Percentiles rank a stretch among this genome's conserved stretches.
These are phyloP conservation scores for Xylaria cubensis DNA, from an alignment of 495 filamentous ascomycete species.

Conservation along the genomic window DNA sequence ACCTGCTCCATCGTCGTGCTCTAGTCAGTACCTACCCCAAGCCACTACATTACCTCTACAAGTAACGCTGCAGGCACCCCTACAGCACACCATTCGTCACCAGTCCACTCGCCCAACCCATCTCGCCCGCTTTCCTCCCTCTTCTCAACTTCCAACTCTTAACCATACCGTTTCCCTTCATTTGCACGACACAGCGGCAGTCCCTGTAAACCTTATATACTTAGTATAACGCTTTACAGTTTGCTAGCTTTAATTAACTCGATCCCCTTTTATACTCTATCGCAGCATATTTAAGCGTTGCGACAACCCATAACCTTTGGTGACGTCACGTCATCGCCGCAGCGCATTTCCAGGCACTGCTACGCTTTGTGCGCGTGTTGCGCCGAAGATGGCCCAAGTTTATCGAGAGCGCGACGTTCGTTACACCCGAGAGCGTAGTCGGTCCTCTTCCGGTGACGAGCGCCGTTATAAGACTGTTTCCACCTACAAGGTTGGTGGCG, in stretches of 20 bases:
- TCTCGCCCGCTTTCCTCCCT: slow-evolving; percentile 11
- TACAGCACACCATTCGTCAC: not conserved
- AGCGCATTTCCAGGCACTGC: slow-evolving; percentile 8
- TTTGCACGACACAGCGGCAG: not conserved
- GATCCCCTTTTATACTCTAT: not conserved
- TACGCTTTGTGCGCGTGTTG: not conserved
- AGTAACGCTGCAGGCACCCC: not conserved
- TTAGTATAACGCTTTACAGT: slow-evolving; percentile 11
- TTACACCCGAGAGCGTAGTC: slow-evolving; percentile 52
- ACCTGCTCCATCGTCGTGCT: not conserved
- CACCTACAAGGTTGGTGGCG: slow-evolving; percentile 58
- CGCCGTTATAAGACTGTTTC: slow-evolving; percentile 59
- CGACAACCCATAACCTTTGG: not conserved
- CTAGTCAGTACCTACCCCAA: not conserved
- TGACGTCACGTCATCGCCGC: slow-evolving; percentile 26
- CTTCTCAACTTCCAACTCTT: not conserved
- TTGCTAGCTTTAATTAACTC: slow-evolving; percentile 1
- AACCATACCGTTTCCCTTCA: not conserved
- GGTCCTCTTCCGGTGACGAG: slow-evolving; percentile 56
- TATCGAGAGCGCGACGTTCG: slow-evolving; percentile 54
- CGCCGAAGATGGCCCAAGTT: slow-evolving; percentile 51
- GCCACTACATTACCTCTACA: not conserved
- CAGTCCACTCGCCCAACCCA: not conserved
- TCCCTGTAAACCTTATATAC: slow-evolving; percentile 10
- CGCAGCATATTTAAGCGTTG: slow-evolving; percentile 1